Evolutionary conservation across 176 grass and related monocot genomes (phyloP).

Genomic region (Eleusine indica): DNA sequence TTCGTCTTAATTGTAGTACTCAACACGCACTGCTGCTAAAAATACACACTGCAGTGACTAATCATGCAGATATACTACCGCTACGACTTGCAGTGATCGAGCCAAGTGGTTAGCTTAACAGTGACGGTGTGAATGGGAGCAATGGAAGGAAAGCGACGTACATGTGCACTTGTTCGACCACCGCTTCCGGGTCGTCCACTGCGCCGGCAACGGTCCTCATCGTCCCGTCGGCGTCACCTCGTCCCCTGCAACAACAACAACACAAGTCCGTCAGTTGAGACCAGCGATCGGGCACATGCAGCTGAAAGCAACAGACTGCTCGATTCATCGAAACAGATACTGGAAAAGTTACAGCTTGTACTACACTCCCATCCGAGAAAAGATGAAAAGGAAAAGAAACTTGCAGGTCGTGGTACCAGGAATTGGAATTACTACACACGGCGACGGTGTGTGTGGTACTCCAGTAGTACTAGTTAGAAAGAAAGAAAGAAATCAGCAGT

Average conservation of each 20-base stretch:
- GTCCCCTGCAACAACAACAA: slow-evolving; percentile 12
- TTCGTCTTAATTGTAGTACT: not conserved
- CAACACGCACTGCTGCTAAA: not conserved
- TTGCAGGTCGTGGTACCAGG: not conserved
- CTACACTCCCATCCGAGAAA: not conserved
- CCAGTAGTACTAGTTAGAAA: no score
- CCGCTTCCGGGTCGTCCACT: slow-evolving; percentile 77
- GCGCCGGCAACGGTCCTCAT: slow-evolving; percentile 39
- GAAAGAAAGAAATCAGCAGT: no score
- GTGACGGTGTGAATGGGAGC: not conserved
- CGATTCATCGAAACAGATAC: no score
- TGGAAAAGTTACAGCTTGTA: not conserved
- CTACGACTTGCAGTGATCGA: not conserved
- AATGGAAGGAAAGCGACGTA: slow-evolving; percentile 39
- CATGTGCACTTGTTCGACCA: slow-evolving; percentile 70
- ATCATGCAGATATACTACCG: no score
- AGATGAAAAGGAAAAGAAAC: not conserved
- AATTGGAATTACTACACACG: not conserved
- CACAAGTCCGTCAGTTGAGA: not conserved
- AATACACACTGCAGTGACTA: not conserved
- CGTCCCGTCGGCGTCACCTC: slow-evolving; percentile 1
- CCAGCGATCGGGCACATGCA: not conserved
- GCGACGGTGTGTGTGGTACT: not conserved
- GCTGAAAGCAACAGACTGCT: slow-evolving; percentile 5
- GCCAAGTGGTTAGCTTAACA: not conserved